Percentiles rank a stretch among this genome's conserved stretches.
Conservation (phyloP, 306 rosid genomes). For the Sphenostylis stenocarpa region DNA sequence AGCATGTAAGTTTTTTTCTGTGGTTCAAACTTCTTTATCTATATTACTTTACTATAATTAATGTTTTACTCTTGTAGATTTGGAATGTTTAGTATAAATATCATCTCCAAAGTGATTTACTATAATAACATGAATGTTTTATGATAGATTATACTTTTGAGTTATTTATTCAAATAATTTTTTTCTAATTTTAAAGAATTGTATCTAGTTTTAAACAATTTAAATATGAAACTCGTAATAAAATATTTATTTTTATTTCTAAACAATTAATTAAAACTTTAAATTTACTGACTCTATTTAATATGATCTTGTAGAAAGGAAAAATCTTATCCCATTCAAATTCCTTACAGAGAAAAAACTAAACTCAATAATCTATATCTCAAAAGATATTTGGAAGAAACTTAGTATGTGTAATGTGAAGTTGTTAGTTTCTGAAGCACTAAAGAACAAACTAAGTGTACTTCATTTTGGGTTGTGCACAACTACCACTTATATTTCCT, state of each 20-base stretch:
- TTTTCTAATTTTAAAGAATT: no score
- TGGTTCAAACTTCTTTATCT: not conserved
- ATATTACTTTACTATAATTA: not conserved
- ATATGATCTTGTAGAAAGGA: no score
- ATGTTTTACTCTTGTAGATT: not conserved
- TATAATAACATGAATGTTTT: no score
- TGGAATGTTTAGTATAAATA: not conserved
- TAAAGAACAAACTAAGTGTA: not conserved
- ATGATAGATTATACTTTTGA: no score
- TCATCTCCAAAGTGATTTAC: no score
- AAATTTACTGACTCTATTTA: no score
- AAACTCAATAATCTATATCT: not conserved
- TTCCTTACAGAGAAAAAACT: not conserved
- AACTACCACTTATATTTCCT: no score
- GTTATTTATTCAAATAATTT: no score
- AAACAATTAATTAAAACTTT: no score
- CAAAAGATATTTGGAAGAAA: not conserved
- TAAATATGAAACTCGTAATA: no score
- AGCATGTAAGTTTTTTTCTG: slow-evolving; percentile 62
- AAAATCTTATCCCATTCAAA: not conserved
- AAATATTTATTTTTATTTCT: no score
- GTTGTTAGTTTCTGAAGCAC: not conserved
- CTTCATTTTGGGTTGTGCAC: not conserved
- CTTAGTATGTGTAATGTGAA: not conserved
- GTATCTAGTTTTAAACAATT: no score